Conservation (phyloP, 768 basidiomycete species). For the Rhodotorula graminis region DNA sequence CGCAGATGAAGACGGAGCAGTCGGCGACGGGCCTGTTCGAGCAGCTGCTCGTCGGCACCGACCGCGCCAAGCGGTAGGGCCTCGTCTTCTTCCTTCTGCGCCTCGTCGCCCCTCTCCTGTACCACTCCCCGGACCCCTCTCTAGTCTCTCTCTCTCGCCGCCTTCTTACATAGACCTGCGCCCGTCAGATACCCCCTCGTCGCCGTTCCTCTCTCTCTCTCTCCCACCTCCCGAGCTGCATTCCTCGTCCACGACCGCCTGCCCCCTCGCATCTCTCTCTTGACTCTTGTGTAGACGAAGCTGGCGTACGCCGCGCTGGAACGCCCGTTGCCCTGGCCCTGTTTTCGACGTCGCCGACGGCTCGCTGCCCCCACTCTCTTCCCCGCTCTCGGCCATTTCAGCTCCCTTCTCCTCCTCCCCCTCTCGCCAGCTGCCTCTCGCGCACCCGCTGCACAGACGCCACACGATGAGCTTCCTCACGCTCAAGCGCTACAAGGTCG, state of each 20-base stretch:
- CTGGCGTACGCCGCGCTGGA: no score
- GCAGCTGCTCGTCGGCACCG: constrained; percentile 74
- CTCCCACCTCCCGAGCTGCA: no score
- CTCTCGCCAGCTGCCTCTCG: no score
- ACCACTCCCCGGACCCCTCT: neutral
- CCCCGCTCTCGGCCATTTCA: no score
- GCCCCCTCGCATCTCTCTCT: no score
- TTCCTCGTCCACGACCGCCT: no score
- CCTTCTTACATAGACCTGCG: neutral
- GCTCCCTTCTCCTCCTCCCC: neutral
- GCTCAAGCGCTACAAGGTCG: neutral
- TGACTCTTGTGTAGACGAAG: no score
- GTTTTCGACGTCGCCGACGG: neutral
- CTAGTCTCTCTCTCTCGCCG: no score
- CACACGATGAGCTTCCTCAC: neutral
- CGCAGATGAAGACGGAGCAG: constrained; percentile 64
- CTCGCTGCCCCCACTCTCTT: no score
- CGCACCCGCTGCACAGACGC: neutral
- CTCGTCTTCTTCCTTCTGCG: neutral
- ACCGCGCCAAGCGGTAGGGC: constrained; percentile 7
- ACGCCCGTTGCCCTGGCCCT: no score
- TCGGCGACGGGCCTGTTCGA: constrained; percentile 80
- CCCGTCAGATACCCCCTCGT: neutral
- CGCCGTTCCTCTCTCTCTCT: no score
- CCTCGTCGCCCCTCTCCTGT: neutral